Evolutionary conservation across 2,329 filamentous ascomycete genomes (phyloP), one percentile per base, ranked within the genome.

Genomic region (Talaromyces sp.): DNA sequence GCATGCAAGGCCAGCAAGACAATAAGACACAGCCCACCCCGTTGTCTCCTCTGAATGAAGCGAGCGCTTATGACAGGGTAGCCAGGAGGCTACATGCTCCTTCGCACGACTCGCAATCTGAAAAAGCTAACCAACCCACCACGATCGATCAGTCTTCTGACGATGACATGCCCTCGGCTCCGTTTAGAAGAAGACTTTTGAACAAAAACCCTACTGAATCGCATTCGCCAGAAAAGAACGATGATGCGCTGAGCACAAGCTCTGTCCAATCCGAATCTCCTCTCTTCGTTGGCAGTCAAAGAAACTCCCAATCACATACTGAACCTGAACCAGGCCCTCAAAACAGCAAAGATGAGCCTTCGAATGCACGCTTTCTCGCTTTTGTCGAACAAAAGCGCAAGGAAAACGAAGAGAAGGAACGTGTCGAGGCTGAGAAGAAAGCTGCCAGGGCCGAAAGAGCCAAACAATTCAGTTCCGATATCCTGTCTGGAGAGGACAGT

Each of bases 371-470:
- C 5, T 87, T 96, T 68, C 80, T 86, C 62, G 88, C 88, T 8
- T 83, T 95, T 0, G 83, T 94, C 11, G 85, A 86, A 52, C 84
- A 85, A 67, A 94, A 93, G 69, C 84, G 87, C 55, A 82, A 87
- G 63, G 88, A 94, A 69, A 83, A 88, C 8, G 77, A 87, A 38
- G 88, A 84, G 3, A 85, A 81, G 56, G 88, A 94, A 67, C 85
- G 83, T 21, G 81, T 70, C 50, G 77, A 79, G 66, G 73, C 70
- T 38, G 73, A 75, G 65, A 77, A 75, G 68, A 73, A 71, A 56
- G 73, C 72, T 8, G 73, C 71, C 11, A 70, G 70, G 50, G 63
- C 63, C 56, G 69, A 70, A 56, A 66, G 69, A 62, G 62, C 69
- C 63, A 61, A 73, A 62, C 64, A 74, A 27, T 68, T 73, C 63